Base-by-base conservation (phyloP, 495 filamentous ascomycete genomes). In the Xylaria acuta region DNA sequence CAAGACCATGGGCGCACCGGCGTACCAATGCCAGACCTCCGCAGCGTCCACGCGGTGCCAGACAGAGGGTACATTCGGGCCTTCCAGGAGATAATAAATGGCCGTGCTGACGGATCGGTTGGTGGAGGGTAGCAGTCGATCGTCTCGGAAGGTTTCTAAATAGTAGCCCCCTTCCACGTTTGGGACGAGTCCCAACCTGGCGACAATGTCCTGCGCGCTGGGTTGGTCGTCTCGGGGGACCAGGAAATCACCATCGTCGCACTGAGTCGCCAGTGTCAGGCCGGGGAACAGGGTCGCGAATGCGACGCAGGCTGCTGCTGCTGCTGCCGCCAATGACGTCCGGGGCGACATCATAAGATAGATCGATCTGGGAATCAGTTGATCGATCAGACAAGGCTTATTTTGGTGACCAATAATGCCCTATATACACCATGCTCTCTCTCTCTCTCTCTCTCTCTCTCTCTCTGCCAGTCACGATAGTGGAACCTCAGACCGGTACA, bases 11-110 rank as follows among this genome's bases (percentile, higher is more conserved):
- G 84, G 84, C 22, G 84, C 82, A 32, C 85, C 85, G 41, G 82
- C 83, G 58, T 86, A 86, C 74, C 83, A 84, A 72, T 87, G 85
- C 84, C 84, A 87, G 41, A 85, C 72, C 73, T 87, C 84, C 68
- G 74, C 78, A 27, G 82, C 80, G 73, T 87, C 84, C 32, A 87
- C 80, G 47, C 79, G 76, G 69, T 87, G 85, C 85, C 84, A 87
- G 60, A 75, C 72, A 2, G 85, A 86, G 5, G 72, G 16, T 7
- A 79, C 81, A 12, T 45, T 76, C 12, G 72, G 27, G 56, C 84
- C 82, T 64, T 86, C 81, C 53, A 87, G 84, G 27, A 86, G 80
- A 69, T 85, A 87, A 74, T 85, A 87, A 45, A 86, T 86, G 40
- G 76, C 81, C 2, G 85, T 87, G 79, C 82, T 86, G 71, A 77